Evolutionary conservation across 139 green algal genomes (phyloP).

Genomic region (Volvox africanus): DNA sequence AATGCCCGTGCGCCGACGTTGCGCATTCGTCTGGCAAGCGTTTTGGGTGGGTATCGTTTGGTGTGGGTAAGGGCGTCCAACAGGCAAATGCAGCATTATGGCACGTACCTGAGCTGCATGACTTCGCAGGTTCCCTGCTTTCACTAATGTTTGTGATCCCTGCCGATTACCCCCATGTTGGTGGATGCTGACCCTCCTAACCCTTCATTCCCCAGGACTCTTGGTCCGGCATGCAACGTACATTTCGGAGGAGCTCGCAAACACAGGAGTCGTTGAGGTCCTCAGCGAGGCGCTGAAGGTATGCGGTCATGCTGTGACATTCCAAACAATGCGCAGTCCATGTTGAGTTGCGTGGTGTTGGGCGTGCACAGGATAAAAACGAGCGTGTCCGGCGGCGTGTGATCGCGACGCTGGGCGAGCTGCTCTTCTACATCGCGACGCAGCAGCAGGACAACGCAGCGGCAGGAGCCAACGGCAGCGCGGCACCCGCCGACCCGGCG

Average conservation of each 20-base stretch:
- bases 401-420: slow-evolving; percentile 92
- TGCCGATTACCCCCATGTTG: too few species aligned
- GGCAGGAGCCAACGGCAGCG: neutral
- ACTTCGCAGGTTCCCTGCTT: too few species aligned
- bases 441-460: slow-evolving; percentile 77
- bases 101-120: too few species aligned
- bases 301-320: neutral
- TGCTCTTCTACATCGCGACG: slow-evolving; percentile 96
- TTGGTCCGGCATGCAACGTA: slow-evolving; percentile 93
- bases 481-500: slow-evolving; percentile 35
- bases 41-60: slow-evolving; percentile 56
- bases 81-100: too few species aligned
- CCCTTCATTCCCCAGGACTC: slow-evolving; percentile 57
- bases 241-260: slow-evolving; percentile 81
- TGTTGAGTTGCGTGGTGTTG: too few species aligned
- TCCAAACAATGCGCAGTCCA: too few species aligned
- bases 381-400: slow-evolving; percentile 82
- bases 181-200: too few species aligned
- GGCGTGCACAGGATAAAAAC: slow-evolving; percentile 66
- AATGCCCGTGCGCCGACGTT: slow-evolving; percentile 66
- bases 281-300: slow-evolving; percentile 80
- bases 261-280: slow-evolving; percentile 79
- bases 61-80: too few species aligned
- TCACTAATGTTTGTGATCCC: too few species aligned
- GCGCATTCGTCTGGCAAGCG: slow-evolving; percentile 72